Percentiles rank a stretch among this genome's conserved stretches.
phyloP scores from a whole-genome alignment of 2,329 filamentous ascomycete genomes.

The Epichloe baconii region DNA sequence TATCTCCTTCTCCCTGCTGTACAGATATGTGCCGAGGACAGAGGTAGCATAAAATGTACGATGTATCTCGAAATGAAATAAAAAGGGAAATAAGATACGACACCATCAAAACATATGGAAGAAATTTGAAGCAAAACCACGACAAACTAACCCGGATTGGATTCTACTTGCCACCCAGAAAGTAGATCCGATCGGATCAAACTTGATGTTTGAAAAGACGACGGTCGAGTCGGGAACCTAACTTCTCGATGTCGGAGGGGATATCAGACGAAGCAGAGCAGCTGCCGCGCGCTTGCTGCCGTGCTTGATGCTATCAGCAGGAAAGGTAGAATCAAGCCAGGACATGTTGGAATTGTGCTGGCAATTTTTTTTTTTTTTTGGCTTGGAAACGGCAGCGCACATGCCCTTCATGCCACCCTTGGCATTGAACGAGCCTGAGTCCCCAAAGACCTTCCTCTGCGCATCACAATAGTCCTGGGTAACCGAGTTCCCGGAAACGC shows the following conservation, averaged over 20 bases:
- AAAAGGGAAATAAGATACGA: not conserved
- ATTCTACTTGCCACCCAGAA: constrained; percentile 15
- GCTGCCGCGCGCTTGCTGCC: not conserved
- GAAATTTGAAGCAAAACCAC: not conserved
- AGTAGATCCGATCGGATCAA: constrained; percentile 42
- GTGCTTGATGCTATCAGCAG: not conserved
- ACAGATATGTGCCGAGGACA: too few species aligned
- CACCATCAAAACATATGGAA: not conserved
- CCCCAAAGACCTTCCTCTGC: too few species aligned
- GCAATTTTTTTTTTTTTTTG: not conserved
- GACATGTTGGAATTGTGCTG: constrained; percentile 51
- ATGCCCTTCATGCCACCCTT: constrained; percentile 46
- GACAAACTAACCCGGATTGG: not conserved
- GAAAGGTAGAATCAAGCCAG: not conserved
- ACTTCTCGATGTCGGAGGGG: constrained; percentile 29
- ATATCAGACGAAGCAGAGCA: constrained; percentile 17
- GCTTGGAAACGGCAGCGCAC: constrained; percentile 28
- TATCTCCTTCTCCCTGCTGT: too few species aligned
- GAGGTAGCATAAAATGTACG: too few species aligned
- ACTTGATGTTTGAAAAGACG: constrained; percentile 45
- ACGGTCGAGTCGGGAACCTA: constrained; percentile 34
- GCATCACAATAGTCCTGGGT: too few species aligned
- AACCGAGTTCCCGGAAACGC: too few species aligned
- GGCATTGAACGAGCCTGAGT: too few species aligned
- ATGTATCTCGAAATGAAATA: not conserved